Evolutionary conservation across 257 asterid species (phyloP).

Genomic region (Rauvolfia tetraphylla): DNA sequence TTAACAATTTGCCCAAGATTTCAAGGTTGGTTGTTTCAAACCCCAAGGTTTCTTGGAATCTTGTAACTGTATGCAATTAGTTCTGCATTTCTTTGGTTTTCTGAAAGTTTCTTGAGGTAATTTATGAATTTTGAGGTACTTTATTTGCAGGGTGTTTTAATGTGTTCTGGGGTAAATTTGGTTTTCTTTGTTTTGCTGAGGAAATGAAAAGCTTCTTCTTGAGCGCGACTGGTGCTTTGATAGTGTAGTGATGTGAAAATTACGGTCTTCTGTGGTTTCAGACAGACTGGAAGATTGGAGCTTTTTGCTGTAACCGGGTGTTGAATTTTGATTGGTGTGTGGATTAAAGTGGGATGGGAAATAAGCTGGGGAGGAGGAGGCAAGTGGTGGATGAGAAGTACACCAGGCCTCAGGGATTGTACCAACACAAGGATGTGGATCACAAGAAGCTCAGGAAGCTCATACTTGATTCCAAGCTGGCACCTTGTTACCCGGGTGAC

Average conservation of each 20-base stretch:
- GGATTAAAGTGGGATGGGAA: slow-evolving; percentile 56
- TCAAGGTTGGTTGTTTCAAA: slow-evolving; percentile 12
- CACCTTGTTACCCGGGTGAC: slow-evolving; percentile 98
- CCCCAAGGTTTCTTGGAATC: neutral
- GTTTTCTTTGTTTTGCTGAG: slow-evolving; percentile 4
- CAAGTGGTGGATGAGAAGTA: slow-evolving; percentile 98
- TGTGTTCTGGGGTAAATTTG: slow-evolving; percentile 12
- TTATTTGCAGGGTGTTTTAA: slow-evolving; percentile 9
- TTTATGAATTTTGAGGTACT: neutral
- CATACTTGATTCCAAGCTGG: slow-evolving; percentile 86
- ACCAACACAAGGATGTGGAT: slow-evolving; percentile 95
- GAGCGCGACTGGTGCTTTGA: neutral
- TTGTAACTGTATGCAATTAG: neutral
- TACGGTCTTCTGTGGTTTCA: slow-evolving; percentile 9
- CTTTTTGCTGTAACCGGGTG: slow-evolving; percentile 6
- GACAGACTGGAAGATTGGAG: slow-evolving; percentile 25
- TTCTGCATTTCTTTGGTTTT: neutral
- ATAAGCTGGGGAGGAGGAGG: slow-evolving; percentile 91
- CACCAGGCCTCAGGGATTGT: slow-evolving; percentile 98
- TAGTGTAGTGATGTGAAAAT: slow-evolving; percentile 18
- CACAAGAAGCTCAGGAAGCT: slow-evolving; percentile 94
- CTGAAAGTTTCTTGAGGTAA: neutral
- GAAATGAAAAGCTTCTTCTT: neutral
- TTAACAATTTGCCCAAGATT: slow-evolving; percentile 2
- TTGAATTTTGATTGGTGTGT: slow-evolving; percentile 19